Evolutionary conservation across 2,329 filamentous ascomycete species (phyloP).

Genomic region (Graphiopsis chlorocephala): DNA sequence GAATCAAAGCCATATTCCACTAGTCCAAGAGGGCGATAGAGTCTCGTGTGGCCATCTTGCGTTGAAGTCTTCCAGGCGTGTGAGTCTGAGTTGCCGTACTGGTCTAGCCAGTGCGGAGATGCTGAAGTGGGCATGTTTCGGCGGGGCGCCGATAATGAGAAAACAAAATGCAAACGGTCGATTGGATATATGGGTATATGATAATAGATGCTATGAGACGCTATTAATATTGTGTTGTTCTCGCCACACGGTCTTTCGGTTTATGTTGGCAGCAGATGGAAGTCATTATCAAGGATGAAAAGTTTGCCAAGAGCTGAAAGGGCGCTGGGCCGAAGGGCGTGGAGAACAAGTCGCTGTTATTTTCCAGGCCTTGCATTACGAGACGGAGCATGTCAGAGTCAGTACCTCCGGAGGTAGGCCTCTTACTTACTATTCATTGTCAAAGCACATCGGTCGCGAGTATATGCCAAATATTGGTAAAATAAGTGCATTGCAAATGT

Average conservation of each 20-base stretch:
- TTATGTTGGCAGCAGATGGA: neutral
- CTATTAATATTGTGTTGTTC: neutral
- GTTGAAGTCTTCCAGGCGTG: constrained; percentile 36
- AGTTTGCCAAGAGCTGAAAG: neutral
- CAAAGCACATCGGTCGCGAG: neutral
- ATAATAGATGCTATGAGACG: neutral
- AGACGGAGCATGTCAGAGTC: neutral
- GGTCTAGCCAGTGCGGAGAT: constrained; percentile 21
- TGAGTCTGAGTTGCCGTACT: constrained; percentile 31
- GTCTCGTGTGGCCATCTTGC: constrained; percentile 25
- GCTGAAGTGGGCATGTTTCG: neutral
- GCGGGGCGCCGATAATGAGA: neutral
- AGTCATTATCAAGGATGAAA: neutral
- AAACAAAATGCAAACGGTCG: neutral
- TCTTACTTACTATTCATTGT: neutral
- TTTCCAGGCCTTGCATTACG: neutral
- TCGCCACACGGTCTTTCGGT: neutral
- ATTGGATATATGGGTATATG: neutral
- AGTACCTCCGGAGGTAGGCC: too few relatives aligned
- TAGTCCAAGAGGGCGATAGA: constrained; percentile 41
- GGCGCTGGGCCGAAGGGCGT: neutral
- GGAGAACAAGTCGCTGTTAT: neutral
- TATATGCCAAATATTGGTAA: neutral
- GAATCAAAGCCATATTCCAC: constrained; percentile 46
- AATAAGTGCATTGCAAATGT: neutral